Evolutionary conservation across 495 filamentous ascomycete genomes (phyloP), one percentile per base, ranked within the genome.

Genomic region (Cudoniella acicularis): DNA sequence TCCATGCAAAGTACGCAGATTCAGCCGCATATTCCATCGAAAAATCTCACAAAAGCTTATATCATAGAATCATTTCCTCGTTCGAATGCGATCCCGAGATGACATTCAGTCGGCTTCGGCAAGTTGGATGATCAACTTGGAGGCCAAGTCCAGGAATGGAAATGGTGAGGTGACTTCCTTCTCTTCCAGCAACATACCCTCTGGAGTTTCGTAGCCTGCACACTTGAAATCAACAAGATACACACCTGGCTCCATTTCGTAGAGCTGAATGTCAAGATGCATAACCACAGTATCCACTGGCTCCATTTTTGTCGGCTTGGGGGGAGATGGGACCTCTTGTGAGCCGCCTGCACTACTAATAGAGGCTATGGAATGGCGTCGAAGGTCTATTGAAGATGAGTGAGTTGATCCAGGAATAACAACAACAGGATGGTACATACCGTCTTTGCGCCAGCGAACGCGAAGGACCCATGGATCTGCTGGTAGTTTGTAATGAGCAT

Each of bases 161-260:
- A 89, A 91, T 54, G 88, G 87, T 67, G 80, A 85, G 49, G 84
- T 85, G 42, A 87, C 86, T 56, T 86, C 83, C 78, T 91, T 90
- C 70, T 89, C 87, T 61, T 86, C 81, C 21, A 83, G 69, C 47
- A 83, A 69, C 54, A 74, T 77, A 20, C 83, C 81, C 11, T 82
- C 75, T 2, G 73, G 64, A 40, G 89, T 88, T 72, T 98, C 94
- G 71, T 98, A 98, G 6, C 94, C 94, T n/a, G 92, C 91, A 67
- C 94, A 96, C 68, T 96, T 98, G 81, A 98, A 98, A 70, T 98
- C 94, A 23, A 98, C 94, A 62, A 98, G 87, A 72, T 92, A 98
- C 63, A 92, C 92, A 56, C 89, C 88, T 41, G 85, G 83, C 71
- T 98, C 94, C 72, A 98, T 87, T 66, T 93, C 89, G 70, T 98